Percentiles rank a stretch among this genome's conserved stretches.
Conservation (phyloP, 441 rosid genomes). For the Biscutella laevigata region DNA sequence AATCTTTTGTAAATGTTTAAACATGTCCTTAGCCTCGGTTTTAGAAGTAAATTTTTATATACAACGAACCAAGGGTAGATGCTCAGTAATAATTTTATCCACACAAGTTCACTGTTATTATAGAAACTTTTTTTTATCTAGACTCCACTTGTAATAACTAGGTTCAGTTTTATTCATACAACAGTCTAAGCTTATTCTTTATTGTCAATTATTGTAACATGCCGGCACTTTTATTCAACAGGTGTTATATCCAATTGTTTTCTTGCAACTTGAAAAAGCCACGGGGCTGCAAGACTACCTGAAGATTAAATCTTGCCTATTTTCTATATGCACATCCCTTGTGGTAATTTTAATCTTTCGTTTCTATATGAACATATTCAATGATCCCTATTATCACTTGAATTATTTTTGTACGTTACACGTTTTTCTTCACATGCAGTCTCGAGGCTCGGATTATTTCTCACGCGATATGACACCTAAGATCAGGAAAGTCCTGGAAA, state of each 20-base stretch:
- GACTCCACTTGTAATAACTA: background rate
- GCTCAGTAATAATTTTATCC: background rate
- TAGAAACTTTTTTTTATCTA: background rate
- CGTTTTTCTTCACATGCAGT: slow-evolving; percentile 31
- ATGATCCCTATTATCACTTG: slow-evolving; percentile 1
- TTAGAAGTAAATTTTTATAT: background rate
- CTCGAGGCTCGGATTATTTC: slow-evolving; percentile 50
- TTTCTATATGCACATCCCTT: slow-evolving; percentile 76
- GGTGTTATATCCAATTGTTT: slow-evolving; percentile 68
- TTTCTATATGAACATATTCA: slow-evolving; percentile 7
- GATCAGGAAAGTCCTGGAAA: slow-evolving; percentile 47
- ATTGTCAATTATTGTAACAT: background rate
- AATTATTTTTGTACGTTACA: slow-evolving; percentile 19
- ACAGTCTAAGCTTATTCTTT: background rate
- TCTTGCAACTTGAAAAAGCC: slow-evolving; percentile 41
- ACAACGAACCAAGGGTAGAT: background rate
- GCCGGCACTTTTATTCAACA: slow-evolving; percentile 24
- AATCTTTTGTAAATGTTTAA: background rate
- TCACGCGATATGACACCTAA: slow-evolving; percentile 38
- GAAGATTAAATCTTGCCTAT: slow-evolving; percentile 71
- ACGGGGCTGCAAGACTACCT: slow-evolving; percentile 37
- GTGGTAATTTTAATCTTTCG: slow-evolving; percentile 40
- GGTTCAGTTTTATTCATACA: background rate
- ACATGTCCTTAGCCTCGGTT: background rate
- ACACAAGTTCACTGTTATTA: background rate